Evolutionary conservation across 1,139 yeast genomes (phyloP).

Genomic region (Kazachstania sp.): DNA sequence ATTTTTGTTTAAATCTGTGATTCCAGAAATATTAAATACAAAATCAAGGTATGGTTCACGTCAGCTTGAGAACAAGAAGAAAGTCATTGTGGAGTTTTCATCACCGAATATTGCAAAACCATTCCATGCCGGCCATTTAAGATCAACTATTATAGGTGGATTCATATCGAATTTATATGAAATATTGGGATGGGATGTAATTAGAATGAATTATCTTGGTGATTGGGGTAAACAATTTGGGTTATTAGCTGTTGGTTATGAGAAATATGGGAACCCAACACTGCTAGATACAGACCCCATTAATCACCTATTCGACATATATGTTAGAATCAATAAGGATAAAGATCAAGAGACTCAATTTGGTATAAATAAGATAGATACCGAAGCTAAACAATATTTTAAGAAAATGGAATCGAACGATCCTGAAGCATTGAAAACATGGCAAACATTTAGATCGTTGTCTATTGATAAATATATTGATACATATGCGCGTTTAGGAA

Average conservation of each 20-base stretch:
- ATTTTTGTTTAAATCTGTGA: slow-evolving; percentile 55
- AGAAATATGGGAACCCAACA: slow-evolving; percentile 73
- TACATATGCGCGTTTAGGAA: slow-evolving; percentile 88
- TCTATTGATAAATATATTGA: slow-evolving; percentile 77
- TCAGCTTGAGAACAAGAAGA: slow-evolving; percentile 67
- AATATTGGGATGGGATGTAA: slow-evolving; percentile 80
- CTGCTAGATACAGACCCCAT: slow-evolving; percentile 69
- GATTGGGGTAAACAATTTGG: slow-evolving; percentile 99
- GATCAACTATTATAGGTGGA: slow-evolving; percentile 97
- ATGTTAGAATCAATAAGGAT: slow-evolving; percentile 77
- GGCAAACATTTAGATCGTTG: slow-evolving; percentile 83
- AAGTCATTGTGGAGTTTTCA: slow-evolving; percentile 78
- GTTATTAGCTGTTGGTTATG: slow-evolving; percentile 84
- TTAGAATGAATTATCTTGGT: slow-evolving; percentile 88
- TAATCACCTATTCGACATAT: slow-evolving; percentile 87
- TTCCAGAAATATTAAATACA: slow-evolving; percentile 60
- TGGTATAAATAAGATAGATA: slow-evolving; percentile 49
- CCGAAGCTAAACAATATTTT: slow-evolving; percentile 79
- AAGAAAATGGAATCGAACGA: slow-evolving; percentile 92
- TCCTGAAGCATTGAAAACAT: slow-evolving; percentile 60
- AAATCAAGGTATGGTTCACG: slow-evolving; percentile 58
- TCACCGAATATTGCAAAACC: slow-evolving; percentile 99
- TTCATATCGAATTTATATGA: slow-evolving; percentile 85
- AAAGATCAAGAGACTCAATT: slow-evolving; percentile 54
- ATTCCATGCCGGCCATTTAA: slow-evolving; percentile 97